Base-by-base conservation (phyloP, 1,284 basidiomycete species). In the Rhodotorula sp. region DNA sequence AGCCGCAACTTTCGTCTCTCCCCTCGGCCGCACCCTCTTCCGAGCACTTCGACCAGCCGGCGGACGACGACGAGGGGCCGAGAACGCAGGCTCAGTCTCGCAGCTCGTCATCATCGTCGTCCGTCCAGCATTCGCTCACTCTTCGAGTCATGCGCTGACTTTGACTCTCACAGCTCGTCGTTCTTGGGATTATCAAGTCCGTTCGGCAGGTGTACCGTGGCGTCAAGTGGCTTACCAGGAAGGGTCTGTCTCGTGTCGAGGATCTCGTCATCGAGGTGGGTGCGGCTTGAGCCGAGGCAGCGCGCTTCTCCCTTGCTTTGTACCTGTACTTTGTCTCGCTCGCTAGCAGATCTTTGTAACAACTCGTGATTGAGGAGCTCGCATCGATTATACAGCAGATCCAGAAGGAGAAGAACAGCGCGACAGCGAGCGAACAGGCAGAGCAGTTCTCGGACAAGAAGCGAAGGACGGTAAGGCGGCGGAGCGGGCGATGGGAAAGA, bases 231-330 rank as follows among this genome's bases (percentile, higher is more conserved):
- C n/a, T 40, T 1, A 63, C 65, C 22, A 61, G 52, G 31, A 15
- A 50, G 11, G 46, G 58, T 1, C 47, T 74, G 34, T n/a, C 53
- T 1, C 44, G 65, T 16, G 53, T 74, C n/a, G 69, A 71, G 60
- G 67, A 67, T 28, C 51, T 71, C 4, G 72, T 71, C 3, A 52
- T 74, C 28, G 70, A 74, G 20, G 70, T 74, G 7, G 30, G 30
- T 22, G 30, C 30, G 31, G 15, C 58, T 4, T 51, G 26, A 26
- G 47, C 40, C 40, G 40, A 18, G 11, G 28, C 31, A 4, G 52
- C 10, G 31, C 5, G 6, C 11, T 15, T 3, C 24, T 28, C 15
- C 24, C 30, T 59, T 11, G 44, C 30, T 3, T 24, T 56, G 20
- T 40, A 37, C 16, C 40, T 57, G 56, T 57, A 44, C 34, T 6